Base-by-base conservation (phyloP, 2,329 filamentous ascomycete genomes). In the Fusarium sp. region DNA sequence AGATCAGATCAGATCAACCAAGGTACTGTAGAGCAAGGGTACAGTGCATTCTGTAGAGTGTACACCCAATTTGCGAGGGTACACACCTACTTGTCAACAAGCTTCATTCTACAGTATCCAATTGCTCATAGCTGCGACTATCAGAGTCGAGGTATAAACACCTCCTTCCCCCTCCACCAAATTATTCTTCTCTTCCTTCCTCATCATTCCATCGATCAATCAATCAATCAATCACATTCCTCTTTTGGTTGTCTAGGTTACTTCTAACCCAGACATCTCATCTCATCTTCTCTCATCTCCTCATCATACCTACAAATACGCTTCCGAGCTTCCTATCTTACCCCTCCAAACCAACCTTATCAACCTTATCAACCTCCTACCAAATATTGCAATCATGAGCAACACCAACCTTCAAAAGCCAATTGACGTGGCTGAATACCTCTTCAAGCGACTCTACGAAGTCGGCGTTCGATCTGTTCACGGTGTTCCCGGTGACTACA, bases 401-500 rank as follows among this genome's bases (percentile, higher is more conserved):
- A 57, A 53, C 57, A 75, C 59, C n/a, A 69, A 50, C 64, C 80
- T 87, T 20, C 78, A 80, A 69, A 80, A 84, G 76, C 85, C 85
- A 38, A 76, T 88, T 28, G 86, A 90, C 64, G 86, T 92, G 53
- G 88, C 88, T 57, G 87, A 91, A 75, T 92, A 92, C 73, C 85
- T 92, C 73, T 92, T 91, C 76, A 85, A 82, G 44, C 84, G 91
- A 56, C 83, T 92, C 16, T 82, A 86, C 68, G 85, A 92, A 76
- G 79, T 92, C 35, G 89, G 89, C 29, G 85, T 92, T 31, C 83
- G 85, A 54, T 91, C 89, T 13, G 81, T 92, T 57, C 89, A 92
- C 71, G 90, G 90, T 44, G 80, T 92, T n/a, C 90, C 91, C 6
- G 90, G 89, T 20, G 91, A 93, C 79, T 93, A 91, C 81, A 93